These are phyloP conservation scores for Backusella tarrabulga DNA, from an alignment of 192 early-diverging fungal species.

Conservation along the genomic window DNA sequence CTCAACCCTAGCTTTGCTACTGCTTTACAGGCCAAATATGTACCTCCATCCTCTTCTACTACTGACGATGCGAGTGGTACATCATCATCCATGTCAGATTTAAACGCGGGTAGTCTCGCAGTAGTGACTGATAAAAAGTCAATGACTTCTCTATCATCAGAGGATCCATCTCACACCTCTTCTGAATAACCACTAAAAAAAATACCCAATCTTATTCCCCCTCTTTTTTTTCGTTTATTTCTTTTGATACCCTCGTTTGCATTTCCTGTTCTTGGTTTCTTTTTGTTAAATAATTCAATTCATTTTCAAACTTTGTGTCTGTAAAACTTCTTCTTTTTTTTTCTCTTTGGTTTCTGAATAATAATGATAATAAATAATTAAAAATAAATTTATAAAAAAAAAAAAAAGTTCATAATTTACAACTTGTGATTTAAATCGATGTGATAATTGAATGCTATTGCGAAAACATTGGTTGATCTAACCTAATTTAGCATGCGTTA, in stretches of 20 bases:
- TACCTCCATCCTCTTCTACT: background rate
- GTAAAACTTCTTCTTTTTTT: background rate
- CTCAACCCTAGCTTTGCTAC: background rate
- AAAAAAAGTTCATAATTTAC: background rate
- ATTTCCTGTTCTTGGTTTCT: slow-evolving; percentile 4
- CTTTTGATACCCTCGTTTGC: background rate
- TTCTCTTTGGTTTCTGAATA: background rate
- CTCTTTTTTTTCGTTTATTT: background rate
- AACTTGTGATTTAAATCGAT: background rate
- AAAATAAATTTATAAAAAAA: background rate
- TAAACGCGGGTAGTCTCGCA: background rate
- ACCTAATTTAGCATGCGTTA: background rate
- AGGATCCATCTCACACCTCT: background rate
- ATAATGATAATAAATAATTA: background rate
- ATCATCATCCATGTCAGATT: background rate
- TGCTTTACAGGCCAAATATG: slow-evolving; percentile 26
- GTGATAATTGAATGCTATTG: background rate
- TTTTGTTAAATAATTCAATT: slow-evolving; percentile 6
- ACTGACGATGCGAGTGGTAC: background rate
- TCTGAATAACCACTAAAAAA: background rate
- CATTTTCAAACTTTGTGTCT: background rate
- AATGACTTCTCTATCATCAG: background rate
- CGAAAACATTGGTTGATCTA: background rate
- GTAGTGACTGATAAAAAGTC: background rate
- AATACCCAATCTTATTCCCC: slow-evolving; percentile 3